Conservation (phyloP, 768 basidiomycete species). For the Epithele typhae region DNA sequence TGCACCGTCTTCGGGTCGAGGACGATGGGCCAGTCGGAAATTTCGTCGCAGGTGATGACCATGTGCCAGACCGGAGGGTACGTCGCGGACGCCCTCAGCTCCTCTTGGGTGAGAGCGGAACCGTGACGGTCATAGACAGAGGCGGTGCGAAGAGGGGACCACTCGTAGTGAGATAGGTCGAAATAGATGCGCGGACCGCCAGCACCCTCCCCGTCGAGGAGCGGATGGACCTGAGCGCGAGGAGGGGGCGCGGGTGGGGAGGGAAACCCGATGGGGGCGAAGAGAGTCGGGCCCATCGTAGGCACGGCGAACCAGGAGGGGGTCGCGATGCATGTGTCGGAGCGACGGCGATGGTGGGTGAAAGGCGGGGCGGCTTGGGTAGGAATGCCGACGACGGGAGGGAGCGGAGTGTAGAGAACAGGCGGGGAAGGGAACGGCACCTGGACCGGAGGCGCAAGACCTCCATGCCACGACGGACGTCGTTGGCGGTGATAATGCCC, state of each 20-base stretch:
- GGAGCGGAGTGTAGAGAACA: constrained; percentile 19
- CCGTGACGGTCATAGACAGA: constrained; percentile 34
- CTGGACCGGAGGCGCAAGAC: constrained; percentile 20
- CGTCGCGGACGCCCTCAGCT: constrained; percentile 50
- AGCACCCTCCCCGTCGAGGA: constrained; percentile 47
- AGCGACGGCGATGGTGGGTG: constrained; percentile 19
- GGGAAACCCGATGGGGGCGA: constrained; percentile 4
- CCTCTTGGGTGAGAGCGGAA: constrained; percentile 35
- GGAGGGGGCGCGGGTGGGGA: constrained; percentile 3
- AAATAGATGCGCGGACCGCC: constrained; percentile 44
- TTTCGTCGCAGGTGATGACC: constrained; percentile 50
- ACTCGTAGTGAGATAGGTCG: constrained; percentile 48
- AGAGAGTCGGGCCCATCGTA: constrained; percentile 1
- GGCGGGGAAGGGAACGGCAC: constrained; percentile 25
- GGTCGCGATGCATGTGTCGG: constrained; percentile 20
- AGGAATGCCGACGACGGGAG: constrained; percentile 13
- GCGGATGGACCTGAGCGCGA: constrained; percentile 38
- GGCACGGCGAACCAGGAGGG: constrained; percentile 19
- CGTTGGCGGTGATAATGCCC: constrained; percentile 8
- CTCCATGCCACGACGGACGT: constrained; percentile 25
- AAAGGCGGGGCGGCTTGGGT: constrained; percentile 7
- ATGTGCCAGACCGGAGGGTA: constrained; percentile 50
- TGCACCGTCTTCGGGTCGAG: constrained; percentile 30
- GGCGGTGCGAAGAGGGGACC: constrained; percentile 39
- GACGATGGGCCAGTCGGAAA: constrained; percentile 61